These are phyloP conservation scores for Babesia gibsoni DNA, from an alignment of 169 alveolate genomes.

Conservation along the genomic window DNA sequence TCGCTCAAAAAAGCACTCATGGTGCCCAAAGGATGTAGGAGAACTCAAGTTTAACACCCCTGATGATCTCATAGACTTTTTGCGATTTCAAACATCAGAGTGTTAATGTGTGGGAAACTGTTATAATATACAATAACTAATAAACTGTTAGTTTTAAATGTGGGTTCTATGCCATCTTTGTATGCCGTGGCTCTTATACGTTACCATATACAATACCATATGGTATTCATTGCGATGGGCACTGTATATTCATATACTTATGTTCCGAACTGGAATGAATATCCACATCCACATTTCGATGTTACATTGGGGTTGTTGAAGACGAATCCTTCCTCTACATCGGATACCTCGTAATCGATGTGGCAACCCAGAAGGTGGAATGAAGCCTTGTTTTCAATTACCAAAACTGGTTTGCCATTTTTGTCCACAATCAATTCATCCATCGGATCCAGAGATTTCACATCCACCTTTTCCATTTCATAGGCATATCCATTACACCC, in stretches of 20 bases:
- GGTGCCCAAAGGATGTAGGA: constrained; percentile 37
- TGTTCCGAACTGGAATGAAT: constrained; percentile 46
- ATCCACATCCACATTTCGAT: constrained; percentile 66
- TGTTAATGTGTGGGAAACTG: neutral
- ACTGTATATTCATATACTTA: too few relatives aligned
- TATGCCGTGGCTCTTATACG: too few relatives aligned
- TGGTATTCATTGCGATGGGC: neutral
- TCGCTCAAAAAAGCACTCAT: constrained; percentile 6
- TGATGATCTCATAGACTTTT: constrained; percentile 20
- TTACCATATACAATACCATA: neutral
- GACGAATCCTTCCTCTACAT: constrained; percentile 53
- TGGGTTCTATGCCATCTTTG: too few relatives aligned
- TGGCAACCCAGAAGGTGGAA: constrained; percentile 55
- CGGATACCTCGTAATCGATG: constrained; percentile 43
- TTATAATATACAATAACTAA: too few relatives aligned
- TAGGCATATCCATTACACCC: constrained; percentile 65
- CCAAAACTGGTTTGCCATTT: constrained; percentile 40
- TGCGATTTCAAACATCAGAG: constrained; percentile 23
- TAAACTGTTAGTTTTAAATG: too few relatives aligned
- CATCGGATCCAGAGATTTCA: constrained; percentile 32
- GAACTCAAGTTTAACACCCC: constrained; percentile 15
- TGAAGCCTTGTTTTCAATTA: constrained; percentile 60
- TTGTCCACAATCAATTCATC: constrained; percentile 47
- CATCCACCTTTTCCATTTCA: constrained; percentile 54
- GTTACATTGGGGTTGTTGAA: constrained; percentile 65